Evolutionary conservation across 176 grass and related monocot species (phyloP).

Genomic region (Elaeis guineensis): DNA sequence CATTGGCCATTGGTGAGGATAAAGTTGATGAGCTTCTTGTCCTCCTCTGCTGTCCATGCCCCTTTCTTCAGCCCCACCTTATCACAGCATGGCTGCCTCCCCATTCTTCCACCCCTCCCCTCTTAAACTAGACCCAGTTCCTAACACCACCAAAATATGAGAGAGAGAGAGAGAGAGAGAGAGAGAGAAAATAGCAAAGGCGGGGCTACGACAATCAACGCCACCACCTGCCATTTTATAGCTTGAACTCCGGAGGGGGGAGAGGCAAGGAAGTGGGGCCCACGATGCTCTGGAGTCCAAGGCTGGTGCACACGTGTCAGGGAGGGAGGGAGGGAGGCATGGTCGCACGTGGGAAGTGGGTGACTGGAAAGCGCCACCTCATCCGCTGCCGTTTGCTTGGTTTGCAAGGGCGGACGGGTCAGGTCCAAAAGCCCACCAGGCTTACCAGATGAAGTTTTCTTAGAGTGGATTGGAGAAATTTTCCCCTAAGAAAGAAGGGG

Average conservation of each 20-base stretch:
- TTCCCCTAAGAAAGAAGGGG: too few relatives aligned
- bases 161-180: neutral
- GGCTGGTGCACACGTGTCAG: neutral
- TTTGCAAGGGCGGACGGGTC: too few relatives aligned
- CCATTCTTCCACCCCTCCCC: constrained; percentile 32
- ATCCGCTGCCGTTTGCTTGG: too few relatives aligned
- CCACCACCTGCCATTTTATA: neutral
- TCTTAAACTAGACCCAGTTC: neutral
- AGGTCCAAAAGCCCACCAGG: too few relatives aligned
- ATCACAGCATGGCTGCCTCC: constrained; percentile 86
- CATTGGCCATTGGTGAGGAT: constrained; percentile 68
- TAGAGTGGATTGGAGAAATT: too few relatives aligned
- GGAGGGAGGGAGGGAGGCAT: neutral
- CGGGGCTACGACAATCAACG: neutral
- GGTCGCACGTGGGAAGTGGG: neutral
- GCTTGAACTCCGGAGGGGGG: too few relatives aligned
- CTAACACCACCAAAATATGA: neutral
- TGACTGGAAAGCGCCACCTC: neutral
- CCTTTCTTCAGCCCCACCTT: constrained; percentile 85
- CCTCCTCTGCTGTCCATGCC: constrained; percentile 79
- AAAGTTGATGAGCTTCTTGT: constrained; percentile 79
- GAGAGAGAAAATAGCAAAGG: neutral
- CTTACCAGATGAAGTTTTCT: too few relatives aligned
- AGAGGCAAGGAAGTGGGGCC: neutral
- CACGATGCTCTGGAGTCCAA: neutral